A percentile compares a stretch with the other conserved stretches of the same genome.
Evolutionary conservation across 345 rosid genomes (phyloP).

Genomic region (Aethionema arabicum): DNA sequence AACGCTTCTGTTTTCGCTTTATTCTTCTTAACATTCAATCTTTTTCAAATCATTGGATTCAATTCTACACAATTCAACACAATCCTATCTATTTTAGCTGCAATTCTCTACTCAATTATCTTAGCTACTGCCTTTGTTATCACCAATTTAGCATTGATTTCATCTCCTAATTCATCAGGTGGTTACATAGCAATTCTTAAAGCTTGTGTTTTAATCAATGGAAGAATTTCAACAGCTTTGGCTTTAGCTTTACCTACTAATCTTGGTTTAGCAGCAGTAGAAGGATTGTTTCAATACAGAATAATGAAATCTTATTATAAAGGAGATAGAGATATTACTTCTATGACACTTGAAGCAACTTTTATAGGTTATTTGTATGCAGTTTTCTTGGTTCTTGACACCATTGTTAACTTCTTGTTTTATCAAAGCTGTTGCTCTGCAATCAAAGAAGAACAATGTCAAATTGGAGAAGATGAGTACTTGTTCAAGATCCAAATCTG

Average conservation of each 20-base stretch:
- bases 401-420: slow-evolving; percentile 55
- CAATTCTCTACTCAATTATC: slow-evolving; percentile 59
- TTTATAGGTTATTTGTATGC: slow-evolving; percentile 77
- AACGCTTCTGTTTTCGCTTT: slow-evolving; percentile 71
- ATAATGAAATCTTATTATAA: slow-evolving; percentile 40
- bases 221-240: slow-evolving; percentile 67
- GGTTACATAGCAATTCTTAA: slow-evolving; percentile 64
- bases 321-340: slow-evolving; percentile 24
- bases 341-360: slow-evolving; percentile 49
- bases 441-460: slow-evolving; percentile 20
- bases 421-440: slow-evolving; percentile 50
- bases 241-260: slow-evolving; percentile 63
- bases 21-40: slow-evolving; percentile 49
- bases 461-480: slow-evolving; percentile 33
- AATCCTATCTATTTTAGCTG: slow-evolving; percentile 52
- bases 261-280: slow-evolving; percentile 58
- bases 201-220: slow-evolving; percentile 55
- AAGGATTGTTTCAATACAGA: slow-evolving; percentile 72
- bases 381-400: slow-evolving; percentile 62
- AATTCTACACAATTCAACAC: slow-evolving; percentile 41
- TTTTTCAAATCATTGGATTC: slow-evolving; percentile 44
- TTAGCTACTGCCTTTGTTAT: slow-evolving; percentile 62
- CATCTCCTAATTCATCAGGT: slow-evolving; percentile 40
- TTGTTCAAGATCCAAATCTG: slow-evolving; percentile 41
- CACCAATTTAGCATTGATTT: slow-evolving; percentile 65